phyloP scores from a whole-genome alignment of 768 basidiomycete genomes.

The Pholiota microspora region DNA sequence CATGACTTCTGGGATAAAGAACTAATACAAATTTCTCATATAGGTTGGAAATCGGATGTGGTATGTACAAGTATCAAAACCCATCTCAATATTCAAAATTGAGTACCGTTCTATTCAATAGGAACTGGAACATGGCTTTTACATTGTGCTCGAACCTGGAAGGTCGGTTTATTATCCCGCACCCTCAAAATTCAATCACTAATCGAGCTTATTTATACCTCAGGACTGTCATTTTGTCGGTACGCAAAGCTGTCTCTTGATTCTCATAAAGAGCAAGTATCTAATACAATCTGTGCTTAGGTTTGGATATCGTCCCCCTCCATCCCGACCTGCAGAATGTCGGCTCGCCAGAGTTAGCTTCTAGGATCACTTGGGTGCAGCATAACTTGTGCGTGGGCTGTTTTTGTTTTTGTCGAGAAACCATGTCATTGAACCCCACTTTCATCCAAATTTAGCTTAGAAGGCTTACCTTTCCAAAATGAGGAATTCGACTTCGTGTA shows the following conservation, averaged over 20 bases:
- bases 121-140: slow-evolving; percentile 77
- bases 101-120: slow-evolving; percentile 18
- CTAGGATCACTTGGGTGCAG: slow-evolving; percentile 69
- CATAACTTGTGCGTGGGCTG: slow-evolving; percentile 58
- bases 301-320: slow-evolving; percentile 69
- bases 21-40: too few species aligned
- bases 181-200: too few species aligned
- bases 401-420: slow-evolving; percentile 1
- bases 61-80: slow-evolving; percentile 36
- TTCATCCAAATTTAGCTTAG: too few species aligned
- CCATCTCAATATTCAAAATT: not conserved
- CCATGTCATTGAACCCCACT: too few species aligned
- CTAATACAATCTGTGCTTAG: slow-evolving; percentile 26
- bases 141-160: slow-evolving; percentile 63
- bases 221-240: slow-evolving; percentile 66
- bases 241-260: slow-evolving; percentile 24
- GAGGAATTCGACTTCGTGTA: slow-evolving; percentile 81
- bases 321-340: slow-evolving; percentile 66
- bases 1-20: too few species aligned
- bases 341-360: slow-evolving; percentile 54
- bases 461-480: slow-evolving; percentile 65
- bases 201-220: slow-evolving; percentile 1
- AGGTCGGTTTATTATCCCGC: slow-evolving; percentile 37
- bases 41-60: slow-evolving; percentile 74
- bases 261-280: not conserved